Percentiles rank a stretch among this genome's conserved stretches.
phyloP scores from a whole-genome alignment of 1,284 basidiomycete species.

The Ceratobasidium sp. region DNA sequence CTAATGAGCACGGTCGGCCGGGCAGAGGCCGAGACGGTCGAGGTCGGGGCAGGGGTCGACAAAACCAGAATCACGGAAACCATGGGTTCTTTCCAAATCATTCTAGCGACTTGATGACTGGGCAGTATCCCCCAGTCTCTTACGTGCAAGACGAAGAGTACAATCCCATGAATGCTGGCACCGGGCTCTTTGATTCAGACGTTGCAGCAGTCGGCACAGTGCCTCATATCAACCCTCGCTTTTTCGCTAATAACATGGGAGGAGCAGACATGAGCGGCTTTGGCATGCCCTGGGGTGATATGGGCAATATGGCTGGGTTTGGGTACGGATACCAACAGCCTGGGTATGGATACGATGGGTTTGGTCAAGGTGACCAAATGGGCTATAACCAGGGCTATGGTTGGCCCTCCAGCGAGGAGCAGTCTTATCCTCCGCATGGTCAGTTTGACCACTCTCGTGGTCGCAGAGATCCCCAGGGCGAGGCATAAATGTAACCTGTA shows the following conservation, averaged over 20 bases:
- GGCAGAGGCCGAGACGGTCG: constrained; percentile 56
- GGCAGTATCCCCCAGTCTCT: constrained; percentile 59
- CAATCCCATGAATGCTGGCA: constrained; percentile 40
- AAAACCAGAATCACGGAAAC: constrained; percentile 46
- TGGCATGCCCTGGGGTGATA: constrained; percentile 31
- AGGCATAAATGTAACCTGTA: constrained; percentile 18
- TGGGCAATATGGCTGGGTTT: constrained; percentile 20
- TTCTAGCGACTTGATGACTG: constrained; percentile 58
- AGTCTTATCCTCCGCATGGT: constrained; percentile 14
- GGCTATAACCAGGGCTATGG: constrained; percentile 25
- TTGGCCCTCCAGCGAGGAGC: not conserved
- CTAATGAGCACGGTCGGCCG: constrained; percentile 48
- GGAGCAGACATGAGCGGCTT: not conserved
- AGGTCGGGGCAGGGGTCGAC: constrained; percentile 53
- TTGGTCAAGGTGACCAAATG: constrained; percentile 15
- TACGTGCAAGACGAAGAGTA: constrained; percentile 48
- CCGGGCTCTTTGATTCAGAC: constrained; percentile 34
- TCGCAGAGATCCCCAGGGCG: not conserved
- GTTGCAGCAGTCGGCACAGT: constrained; percentile 53
- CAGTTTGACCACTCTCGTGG: not conserved
- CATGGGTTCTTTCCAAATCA: constrained; percentile 34
- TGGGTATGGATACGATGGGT: constrained; percentile 26
- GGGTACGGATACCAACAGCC: constrained; percentile 39
- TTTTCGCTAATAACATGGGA: constrained; percentile 55
- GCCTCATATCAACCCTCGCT: constrained; percentile 86